phyloP scores from a whole-genome alignment of 1,284 basidiomycete species.

The Ceratobasidium sp. region DNA sequence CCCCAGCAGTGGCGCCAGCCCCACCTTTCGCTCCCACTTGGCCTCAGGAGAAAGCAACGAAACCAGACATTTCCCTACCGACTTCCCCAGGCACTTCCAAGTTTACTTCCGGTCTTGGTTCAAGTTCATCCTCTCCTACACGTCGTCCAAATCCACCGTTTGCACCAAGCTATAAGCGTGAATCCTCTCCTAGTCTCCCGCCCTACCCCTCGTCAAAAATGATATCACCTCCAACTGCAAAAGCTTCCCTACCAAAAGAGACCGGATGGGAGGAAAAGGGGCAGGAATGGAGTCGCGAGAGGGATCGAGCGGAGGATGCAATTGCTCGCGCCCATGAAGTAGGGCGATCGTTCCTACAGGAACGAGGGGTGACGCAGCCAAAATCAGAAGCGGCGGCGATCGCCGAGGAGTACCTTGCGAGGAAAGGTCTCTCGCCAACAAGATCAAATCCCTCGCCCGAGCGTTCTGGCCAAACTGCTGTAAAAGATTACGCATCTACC shows the following conservation, averaged over 20 bases:
- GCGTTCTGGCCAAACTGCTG: neutral
- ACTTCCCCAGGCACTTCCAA: neutral
- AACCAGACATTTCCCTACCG: conserved; percentile 5
- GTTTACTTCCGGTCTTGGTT: conserved; percentile 1
- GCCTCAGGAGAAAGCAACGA: conserved; percentile 22
- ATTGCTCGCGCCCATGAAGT: conserved; percentile 33
- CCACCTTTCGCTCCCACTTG: conserved; percentile 25
- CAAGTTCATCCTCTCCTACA: conserved; percentile 7
- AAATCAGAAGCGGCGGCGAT: conserved; percentile 34
- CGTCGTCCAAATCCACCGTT: conserved; percentile 35
- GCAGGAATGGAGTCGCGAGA: conserved; percentile 26
- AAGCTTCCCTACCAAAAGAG: conserved; percentile 11
- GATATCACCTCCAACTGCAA: conserved; percentile 15
- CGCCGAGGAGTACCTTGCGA: conserved; percentile 26
- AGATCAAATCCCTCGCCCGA: conserved; percentile 23
- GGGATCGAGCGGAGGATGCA: conserved; percentile 38
- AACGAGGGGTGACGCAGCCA: neutral
- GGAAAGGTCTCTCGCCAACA: conserved; percentile 12
- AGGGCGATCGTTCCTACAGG: conserved; percentile 17
- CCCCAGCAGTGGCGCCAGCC: neutral
- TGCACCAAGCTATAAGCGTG: conserved; percentile 22
- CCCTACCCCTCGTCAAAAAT: conserved; percentile 24
- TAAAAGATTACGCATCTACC: conserved; percentile 5
- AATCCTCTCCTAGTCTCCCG: conserved; percentile 12
- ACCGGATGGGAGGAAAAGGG: conserved; percentile 16